Percentiles rank a stretch among this genome's conserved stretches.
phyloP scores from a whole-genome alignment of 805 yeast species.

The Zygotorulaspora florentina region DNA sequence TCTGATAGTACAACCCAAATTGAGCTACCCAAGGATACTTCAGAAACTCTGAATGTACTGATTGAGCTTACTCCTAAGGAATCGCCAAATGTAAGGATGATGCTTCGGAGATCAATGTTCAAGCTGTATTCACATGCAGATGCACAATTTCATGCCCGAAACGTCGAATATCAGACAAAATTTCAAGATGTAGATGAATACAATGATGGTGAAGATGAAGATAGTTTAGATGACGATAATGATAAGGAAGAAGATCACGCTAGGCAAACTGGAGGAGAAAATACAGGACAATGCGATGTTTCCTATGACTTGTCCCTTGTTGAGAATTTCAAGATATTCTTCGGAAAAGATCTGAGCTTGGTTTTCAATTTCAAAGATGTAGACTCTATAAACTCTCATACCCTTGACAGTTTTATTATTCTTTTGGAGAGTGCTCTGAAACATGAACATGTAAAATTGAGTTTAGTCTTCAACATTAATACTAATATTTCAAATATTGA shows the following conservation, averaged over 20 bases:
- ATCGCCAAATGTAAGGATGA: slow-evolving; percentile 37
- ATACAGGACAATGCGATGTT: slow-evolving; percentile 14
- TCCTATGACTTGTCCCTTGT: slow-evolving; percentile 34
- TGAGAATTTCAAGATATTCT: slow-evolving; percentile 28
- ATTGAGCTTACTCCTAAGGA: slow-evolving; percentile 38
- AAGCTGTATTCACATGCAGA: slow-evolving; percentile 28
- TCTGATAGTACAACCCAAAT: slow-evolving; percentile 42
- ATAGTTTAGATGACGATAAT: slow-evolving; percentile 5
- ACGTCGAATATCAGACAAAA: not conserved
- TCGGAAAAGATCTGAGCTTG: slow-evolving; percentile 26
- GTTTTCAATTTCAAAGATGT: slow-evolving; percentile 34
- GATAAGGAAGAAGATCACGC: slow-evolving; percentile 13
- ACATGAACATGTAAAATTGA: slow-evolving; percentile 25
- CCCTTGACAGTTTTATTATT: slow-evolving; percentile 28
- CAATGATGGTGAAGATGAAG: slow-evolving; percentile 3
- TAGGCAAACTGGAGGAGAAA: slow-evolving; percentile 2
- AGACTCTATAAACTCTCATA: slow-evolving; percentile 30
- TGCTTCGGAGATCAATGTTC: slow-evolving; percentile 36
- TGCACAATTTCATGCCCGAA: slow-evolving; percentile 8
- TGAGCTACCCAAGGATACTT: slow-evolving; percentile 29
- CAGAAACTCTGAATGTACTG: slow-evolving; percentile 22
- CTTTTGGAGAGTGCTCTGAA: slow-evolving; percentile 28
- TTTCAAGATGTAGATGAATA: slow-evolving; percentile 10
- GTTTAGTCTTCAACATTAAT: slow-evolving; percentile 31
- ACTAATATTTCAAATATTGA: slow-evolving; percentile 34